These are phyloP conservation scores for Urochloa ruziziensis DNA, from an alignment of 176 grass and related monocot genomes.

Conservation along the genomic window DNA sequence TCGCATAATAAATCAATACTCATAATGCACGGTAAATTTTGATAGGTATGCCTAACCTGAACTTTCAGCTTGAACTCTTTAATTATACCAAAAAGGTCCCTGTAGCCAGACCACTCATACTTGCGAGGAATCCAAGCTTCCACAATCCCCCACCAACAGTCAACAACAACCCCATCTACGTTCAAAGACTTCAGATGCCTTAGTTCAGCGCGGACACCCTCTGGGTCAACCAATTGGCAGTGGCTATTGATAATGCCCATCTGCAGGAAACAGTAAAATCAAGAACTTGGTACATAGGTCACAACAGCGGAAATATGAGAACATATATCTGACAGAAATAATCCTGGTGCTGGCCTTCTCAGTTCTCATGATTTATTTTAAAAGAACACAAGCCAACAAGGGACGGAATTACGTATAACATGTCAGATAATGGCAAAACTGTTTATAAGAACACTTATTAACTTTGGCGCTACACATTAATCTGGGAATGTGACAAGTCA, in stretches of 20 bases:
- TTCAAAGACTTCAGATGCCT: conserved; percentile 78
- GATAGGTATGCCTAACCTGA: conserved; percentile 52
- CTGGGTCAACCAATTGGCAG: conserved; percentile 71
- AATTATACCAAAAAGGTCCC: conserved; percentile 91
- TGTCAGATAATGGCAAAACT: neutral
- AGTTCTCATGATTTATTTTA: conserved; percentile 12
- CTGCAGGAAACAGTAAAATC: conserved; percentile 47
- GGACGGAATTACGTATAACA: neutral
- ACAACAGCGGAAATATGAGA: neutral
- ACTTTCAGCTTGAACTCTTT: conserved; percentile 88
- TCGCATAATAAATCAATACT: neutral
- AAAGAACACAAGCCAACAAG: neutral
- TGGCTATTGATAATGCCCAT: conserved; percentile 77
- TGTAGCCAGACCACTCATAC: conserved; percentile 94
- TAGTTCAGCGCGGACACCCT: conserved; percentile 71
- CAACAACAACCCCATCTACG: conserved; percentile 86
- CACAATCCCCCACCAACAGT: conserved; percentile 94
- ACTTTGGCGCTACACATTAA: neutral
- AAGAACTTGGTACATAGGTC: neutral
- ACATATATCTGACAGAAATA: neutral
- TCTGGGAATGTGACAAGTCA: neutral
- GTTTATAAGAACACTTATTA: neutral
- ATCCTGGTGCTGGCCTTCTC: neutral
- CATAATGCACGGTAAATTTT: neutral
- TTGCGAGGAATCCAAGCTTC: conserved; percentile 91